phyloP scores from a whole-genome alignment of 2,329 filamentous ascomycete genomes.

The Colletotrichum trifolii region DNA sequence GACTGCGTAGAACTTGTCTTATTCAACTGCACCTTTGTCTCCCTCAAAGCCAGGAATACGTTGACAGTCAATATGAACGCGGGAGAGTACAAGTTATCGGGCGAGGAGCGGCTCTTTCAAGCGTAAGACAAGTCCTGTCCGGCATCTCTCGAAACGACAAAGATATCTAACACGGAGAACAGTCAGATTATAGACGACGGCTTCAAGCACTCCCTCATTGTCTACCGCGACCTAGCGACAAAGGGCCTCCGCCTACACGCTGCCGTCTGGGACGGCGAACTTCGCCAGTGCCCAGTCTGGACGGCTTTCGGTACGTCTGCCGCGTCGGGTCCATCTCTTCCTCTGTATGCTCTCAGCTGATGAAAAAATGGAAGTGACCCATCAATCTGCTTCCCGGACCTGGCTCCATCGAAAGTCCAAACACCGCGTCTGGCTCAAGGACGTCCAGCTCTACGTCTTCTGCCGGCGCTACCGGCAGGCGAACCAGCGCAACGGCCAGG shows the following conservation, averaged over 20 bases:
- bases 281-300: conserved; percentile 69
- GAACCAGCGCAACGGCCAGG: conserved; percentile 60
- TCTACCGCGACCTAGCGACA: conserved; percentile 63
- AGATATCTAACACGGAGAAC: background rate
- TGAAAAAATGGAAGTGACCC: conserved; percentile 56
- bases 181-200: conserved; percentile 68
- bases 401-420: conserved; percentile 63
- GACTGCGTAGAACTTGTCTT: conserved; percentile 64
- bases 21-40: conserved; percentile 68
- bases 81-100: conserved; percentile 58
- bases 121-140: conserved; percentile 52
- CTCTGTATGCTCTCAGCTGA: background rate
- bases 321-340: background rate
- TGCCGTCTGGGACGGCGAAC: conserved; percentile 64
- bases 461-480: conserved; percentile 65
- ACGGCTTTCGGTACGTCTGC: conserved; percentile 67
- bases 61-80: conserved; percentile 56
- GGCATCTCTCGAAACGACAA: background rate
- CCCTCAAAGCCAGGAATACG: conserved; percentile 63
- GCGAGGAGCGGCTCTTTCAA: conserved; percentile 65
- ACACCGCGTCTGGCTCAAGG: conserved; percentile 61
- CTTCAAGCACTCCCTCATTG: conserved; percentile 63
- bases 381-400: conserved; percentile 57
- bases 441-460: conserved; percentile 70
- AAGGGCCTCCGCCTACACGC: conserved; percentile 65